Base-by-base conservation (phyloP, 768 basidiomycete genomes). In the Pulveroboletus sp. region DNA sequence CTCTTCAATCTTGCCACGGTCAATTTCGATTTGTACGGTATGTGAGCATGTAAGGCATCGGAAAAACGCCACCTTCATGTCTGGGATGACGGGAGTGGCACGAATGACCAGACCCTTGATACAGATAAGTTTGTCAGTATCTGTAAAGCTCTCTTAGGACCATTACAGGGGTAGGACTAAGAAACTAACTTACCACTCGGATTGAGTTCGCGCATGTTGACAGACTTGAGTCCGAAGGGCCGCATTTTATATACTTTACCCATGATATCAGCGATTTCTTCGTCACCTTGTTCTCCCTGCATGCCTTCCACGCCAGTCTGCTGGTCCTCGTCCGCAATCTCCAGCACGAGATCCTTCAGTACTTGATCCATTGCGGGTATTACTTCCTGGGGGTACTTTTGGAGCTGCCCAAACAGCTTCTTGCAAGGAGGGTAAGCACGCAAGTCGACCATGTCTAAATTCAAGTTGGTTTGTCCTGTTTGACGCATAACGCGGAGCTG, bases 41-140 rank as follows among this genome's bases (percentile, higher is more conserved):
- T 98, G 96, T 36, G 87, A 87, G 67, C 96, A 99, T 33, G 86
- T 88, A 26, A 91, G 75, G 71, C 96, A 99, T 47, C 94, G 89
- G 81, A 99, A 99, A 76, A 99, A 98, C 18, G 95, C 96, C 57
- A 83, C 83, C 71, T 95, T 94, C 96, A 99, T 98, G 70, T 99
- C 96, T 4, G 96, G 96, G 51, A 98, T 97, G 61, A 99, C 89
- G 10, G 95, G 92, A 0, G 96, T 97, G 0, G 94, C 90, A 21
- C 96, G 88, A 53, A 99, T 98, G 60, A 98, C 93, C 7, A 99
- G 82, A 50, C 96, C 96, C 67, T 95, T 96, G 73, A 99, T 87
- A 49, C 82, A 86, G 17, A 96, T 89, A 17, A 99, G 83, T 69
- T 97, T 96, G 77, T 99, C 96, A 59, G 96, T 99, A 63, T 99